Base-by-base conservation (phyloP, 2,329 filamentous ascomycete genomes). In the Incumbomyces delicatus region DNA sequence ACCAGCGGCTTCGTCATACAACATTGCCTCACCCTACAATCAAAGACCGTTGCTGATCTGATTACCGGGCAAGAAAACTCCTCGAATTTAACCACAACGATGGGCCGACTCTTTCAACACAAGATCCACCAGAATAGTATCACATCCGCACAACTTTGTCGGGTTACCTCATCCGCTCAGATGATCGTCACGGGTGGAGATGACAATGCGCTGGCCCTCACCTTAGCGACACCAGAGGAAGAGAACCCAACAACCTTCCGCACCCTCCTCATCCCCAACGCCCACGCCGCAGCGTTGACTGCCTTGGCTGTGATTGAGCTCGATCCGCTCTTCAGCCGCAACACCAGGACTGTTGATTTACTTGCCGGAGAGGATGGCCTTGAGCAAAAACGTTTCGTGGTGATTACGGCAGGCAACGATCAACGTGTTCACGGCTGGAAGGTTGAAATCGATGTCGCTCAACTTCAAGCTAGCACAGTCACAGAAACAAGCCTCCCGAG, bases 121-220 rank as follows among this genome's bases (percentile, higher is more conserved):
- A 45, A 46, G 44, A 63, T 90, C 18, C 92, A 96, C 59, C 87
- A 94, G 57, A 94, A 77, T 63, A 80, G 82, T 42, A 78, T 95
- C 61, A 94, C 95, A 62, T 58, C 63, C 0, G 61, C 75, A 48
- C 60, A 66, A 2, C 44, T 65, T 3, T 49, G 62, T 1, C 38
- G 57, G 22, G 43, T 70, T 6, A 27, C 12, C 54, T 58, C 14
- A 52, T 60, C n/a, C 53, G 64, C 43, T 55, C 68, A 54, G 54
- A 51, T 85, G 1, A 60, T 94, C 14, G 63, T 86, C 3, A 88
- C 87, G 0, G 87, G 86, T 20, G 88, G 92, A 17, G 92, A 98
- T 57, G 92, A 96, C 63, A 92, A 92, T 51, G 83, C 83, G 2
- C 63, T 96, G 0, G 81, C 76, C 0, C 58, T 86, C 10, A 76